phyloP scores from a whole-genome alignment of 2,329 filamentous ascomycete species.

The Fusarium mangiferae region DNA sequence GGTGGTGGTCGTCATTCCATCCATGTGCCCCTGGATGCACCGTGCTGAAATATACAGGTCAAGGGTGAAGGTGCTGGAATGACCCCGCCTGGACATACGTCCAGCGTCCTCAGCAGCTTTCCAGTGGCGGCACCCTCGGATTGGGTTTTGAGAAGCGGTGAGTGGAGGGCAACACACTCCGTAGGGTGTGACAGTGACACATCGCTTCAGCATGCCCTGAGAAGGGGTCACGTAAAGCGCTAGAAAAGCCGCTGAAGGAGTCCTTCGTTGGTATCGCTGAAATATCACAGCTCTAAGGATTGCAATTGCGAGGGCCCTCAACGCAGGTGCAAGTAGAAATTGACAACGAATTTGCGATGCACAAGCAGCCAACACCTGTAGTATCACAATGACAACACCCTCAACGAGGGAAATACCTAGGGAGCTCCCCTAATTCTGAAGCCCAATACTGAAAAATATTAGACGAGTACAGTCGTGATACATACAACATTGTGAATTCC shows the following conservation, averaged over 20 bases:
- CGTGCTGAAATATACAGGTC: conserved; percentile 46
- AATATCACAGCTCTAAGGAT: conserved; percentile 37
- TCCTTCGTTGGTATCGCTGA: conserved; percentile 42
- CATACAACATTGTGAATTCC: conserved; percentile 22
- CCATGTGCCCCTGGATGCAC: conserved; percentile 25
- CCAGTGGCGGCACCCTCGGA: conserved; percentile 28
- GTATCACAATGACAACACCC: not conserved
- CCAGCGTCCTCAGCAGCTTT: conserved; percentile 27
- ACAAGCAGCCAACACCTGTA: conserved; percentile 17
- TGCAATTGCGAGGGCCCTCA: conserved; percentile 22
- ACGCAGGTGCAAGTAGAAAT: conserved; percentile 13
- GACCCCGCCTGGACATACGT: conserved; percentile 38
- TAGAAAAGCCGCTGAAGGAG: conserved; percentile 34
- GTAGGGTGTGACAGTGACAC: conserved; percentile 40
- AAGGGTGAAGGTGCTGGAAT: conserved; percentile 45
- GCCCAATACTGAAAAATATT: conserved; percentile 19
- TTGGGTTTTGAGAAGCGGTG: conserved; percentile 37
- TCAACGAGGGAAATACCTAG: conserved; percentile 4
- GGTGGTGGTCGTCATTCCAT: conserved; percentile 33
- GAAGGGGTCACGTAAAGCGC: conserved; percentile 37
- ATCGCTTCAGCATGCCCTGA: conserved; percentile 40
- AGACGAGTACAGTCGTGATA: conserved; percentile 40
- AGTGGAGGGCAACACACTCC: conserved; percentile 32
- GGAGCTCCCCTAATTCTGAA: not conserved
- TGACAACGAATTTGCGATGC: conserved; percentile 28